Evolutionary conservation across 306 rosid species (phyloP).

Genomic region (Glycine soja): DNA sequence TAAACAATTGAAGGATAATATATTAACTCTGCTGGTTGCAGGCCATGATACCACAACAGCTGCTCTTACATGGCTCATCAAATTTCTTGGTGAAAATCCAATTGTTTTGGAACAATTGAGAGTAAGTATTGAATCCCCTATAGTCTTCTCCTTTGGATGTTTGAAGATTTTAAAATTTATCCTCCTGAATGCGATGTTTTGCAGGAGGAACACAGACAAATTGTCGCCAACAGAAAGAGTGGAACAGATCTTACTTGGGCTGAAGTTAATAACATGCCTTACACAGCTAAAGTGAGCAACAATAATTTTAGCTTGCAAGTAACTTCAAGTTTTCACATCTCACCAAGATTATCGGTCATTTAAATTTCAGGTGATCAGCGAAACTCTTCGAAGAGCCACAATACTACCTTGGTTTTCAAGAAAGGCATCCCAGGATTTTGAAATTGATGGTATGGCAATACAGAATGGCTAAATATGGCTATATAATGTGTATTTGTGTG

Average conservation of each 20-base stretch:
- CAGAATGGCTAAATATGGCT: neutral
- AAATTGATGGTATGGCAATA: constrained; percentile 66
- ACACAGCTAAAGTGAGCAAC: constrained; percentile 72
- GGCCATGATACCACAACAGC: constrained; percentile 96
- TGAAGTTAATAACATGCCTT: constrained; percentile 81
- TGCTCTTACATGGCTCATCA: constrained; percentile 84
- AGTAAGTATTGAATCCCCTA: constrained; percentile 48
- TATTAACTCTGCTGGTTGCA: constrained; percentile 78
- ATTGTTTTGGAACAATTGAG: constrained; percentile 69
- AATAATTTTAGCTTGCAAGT: neutral
- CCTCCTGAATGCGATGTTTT: constrained; percentile 36
- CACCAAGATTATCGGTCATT: neutral
- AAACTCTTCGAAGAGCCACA: constrained; percentile 86
- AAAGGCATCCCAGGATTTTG: constrained; percentile 86
- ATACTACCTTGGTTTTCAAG: constrained; percentile 89
- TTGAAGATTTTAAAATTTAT: neutral
- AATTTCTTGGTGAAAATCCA: constrained; percentile 83
- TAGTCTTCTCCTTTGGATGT: constrained; percentile 3
- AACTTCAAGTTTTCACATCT: constrained; percentile 26
- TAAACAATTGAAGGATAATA: constrained; percentile 81
- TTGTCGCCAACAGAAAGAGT: constrained; percentile 60
- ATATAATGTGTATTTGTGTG: neutral
- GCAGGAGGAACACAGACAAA: constrained; percentile 79
- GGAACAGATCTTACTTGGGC: constrained; percentile 79
- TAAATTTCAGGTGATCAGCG: constrained; percentile 69